Percentiles rank a stretch among this genome's conserved stretches.
phyloP scores from a whole-genome alignment of 1,284 basidiomycete species.

The Thecaphora thlaspeos region DNA sequence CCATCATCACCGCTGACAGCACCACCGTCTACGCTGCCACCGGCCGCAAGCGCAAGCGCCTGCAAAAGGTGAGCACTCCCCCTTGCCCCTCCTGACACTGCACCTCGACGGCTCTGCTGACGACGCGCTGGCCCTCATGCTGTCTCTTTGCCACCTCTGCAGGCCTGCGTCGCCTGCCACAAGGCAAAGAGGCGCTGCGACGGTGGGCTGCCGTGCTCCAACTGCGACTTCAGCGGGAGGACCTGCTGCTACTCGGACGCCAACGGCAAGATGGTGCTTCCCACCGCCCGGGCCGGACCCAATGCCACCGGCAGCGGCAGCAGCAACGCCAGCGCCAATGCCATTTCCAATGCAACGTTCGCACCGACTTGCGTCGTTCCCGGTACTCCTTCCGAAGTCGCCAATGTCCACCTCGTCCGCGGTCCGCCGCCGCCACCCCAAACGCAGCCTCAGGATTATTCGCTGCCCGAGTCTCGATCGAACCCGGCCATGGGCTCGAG shows the following conservation, averaged over 20 bases:
- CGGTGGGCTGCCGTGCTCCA: conserved; percentile 62
- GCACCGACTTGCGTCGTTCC: too few species aligned
- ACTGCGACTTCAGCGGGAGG: conserved; percentile 60
- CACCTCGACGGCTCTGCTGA: too few species aligned
- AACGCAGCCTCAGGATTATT: too few species aligned
- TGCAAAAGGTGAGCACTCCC: conserved; percentile 26
- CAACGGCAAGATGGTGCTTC: conserved; percentile 40
- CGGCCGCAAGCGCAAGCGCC: conserved; percentile 50
- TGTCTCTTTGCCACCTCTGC: neutral
- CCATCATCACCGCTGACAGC: conserved; percentile 30
- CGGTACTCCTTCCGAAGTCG: too few species aligned
- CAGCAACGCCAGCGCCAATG: too few species aligned
- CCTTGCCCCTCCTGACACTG: too few species aligned
- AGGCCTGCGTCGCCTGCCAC: conserved; percentile 50
- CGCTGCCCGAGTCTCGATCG: too few species aligned
- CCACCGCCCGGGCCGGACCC: conserved; percentile 22
- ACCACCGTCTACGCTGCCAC: conserved; percentile 42
- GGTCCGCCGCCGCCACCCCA: too few species aligned
- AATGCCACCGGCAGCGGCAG: too few species aligned
- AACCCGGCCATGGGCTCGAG: too few species aligned
- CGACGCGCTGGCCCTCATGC: neutral
- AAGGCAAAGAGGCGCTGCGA: conserved; percentile 62
- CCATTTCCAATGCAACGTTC: too few species aligned
- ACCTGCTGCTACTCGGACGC: conserved; percentile 59
- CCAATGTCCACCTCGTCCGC: too few species aligned